Percentiles rank a stretch among this genome's conserved stretches.
phyloP scores from a whole-genome alignment of 2,329 filamentous ascomycete species.

The Hymenoscyphus salicellus region DNA sequence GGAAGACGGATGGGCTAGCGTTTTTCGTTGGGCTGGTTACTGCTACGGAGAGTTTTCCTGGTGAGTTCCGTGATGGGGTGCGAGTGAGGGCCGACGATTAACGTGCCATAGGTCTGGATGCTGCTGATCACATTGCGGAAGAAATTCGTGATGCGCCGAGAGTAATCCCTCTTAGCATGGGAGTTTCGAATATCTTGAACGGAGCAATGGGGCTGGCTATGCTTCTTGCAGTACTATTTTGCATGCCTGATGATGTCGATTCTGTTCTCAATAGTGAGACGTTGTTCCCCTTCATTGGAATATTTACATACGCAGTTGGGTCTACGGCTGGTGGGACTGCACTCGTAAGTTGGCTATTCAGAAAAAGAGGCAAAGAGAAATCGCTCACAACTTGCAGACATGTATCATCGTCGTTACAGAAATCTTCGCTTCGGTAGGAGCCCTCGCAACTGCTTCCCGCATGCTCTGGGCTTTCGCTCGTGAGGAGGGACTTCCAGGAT shows the following conservation, averaged over 20 bases:
- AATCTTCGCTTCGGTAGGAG: neutral
- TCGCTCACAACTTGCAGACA: neutral
- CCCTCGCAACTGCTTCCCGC: constrained; percentile 3
- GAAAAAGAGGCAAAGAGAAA: neutral
- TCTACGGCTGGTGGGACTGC: neutral
- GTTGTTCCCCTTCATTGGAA: neutral
- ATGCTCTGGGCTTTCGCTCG: constrained; percentile 9
- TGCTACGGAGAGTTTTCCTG: neutral
- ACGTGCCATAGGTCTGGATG: neutral
- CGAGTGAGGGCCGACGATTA: neutral
- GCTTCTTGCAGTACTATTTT: constrained; percentile 15
- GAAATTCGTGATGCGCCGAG: constrained; percentile 10
- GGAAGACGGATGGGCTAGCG: neutral
- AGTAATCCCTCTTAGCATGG: constrained; percentile 15
- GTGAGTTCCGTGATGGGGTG: neutral
- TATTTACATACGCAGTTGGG: neutral
- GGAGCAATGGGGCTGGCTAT: constrained; percentile 15
- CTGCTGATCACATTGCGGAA: constrained; percentile 8
- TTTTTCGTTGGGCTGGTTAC: neutral
- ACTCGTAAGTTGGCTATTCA: neutral
- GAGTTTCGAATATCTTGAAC: constrained; percentile 11
- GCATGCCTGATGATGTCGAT: constrained; percentile 3
- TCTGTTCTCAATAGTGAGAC: neutral
- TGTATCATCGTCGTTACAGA: neutral
- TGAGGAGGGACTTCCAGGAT: neutral